Evolutionary conservation across 352 stramenopile genomes (phyloP), one percentile per base, ranked within the genome.

Genomic region (Globisporangium cederbergense): DNA sequence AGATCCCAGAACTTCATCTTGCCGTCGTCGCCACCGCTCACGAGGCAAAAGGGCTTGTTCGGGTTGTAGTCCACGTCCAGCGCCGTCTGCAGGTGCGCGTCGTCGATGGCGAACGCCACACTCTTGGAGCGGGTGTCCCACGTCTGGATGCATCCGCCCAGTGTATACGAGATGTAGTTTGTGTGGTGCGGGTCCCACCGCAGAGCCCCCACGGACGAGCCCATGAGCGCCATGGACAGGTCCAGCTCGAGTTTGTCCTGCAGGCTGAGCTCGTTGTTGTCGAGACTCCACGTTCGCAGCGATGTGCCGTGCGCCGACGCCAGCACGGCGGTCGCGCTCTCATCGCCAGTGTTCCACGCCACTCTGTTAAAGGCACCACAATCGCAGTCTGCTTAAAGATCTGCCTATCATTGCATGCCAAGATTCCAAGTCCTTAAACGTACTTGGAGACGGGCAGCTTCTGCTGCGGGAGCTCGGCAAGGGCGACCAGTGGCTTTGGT

Each of bases 1-100:
- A 98, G 74, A 81, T 99, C 97, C 96, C 97, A 99, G 72, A 99
- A 99, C 68, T 98, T 98, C 22, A 99, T 73, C 49, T 95, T 79
- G 20, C 95, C 90, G 74, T 99, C 97, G 52, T 98, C 92, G 8
- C 96, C 97, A 5, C 87, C 80, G 54, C 90, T 98, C 0, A 86
- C 84, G 14, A 99, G 56, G 22, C 89, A 85, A 62, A 96, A 91
- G 0, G 96, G 96, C 73, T 98, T 98, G 78, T 99, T 98, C n/a
- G 94, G 97, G 79, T 99, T 99, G 76, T 98, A 99, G 78, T 98
- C 93, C 13, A 99, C 68, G 72, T 98, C 91, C 3, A 90, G 51
- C 8, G 78, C 75, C n/a, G 74, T 76, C 20, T 67, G 73, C 5
- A 77, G 45, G 61, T 95, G 85, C 68, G 90, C 80, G 42, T 93